A percentile compares a stretch with the other conserved stretches of the same genome.
Conservation (phyloP, 345 rosid genomes). For the Ricinus communis region DNA sequence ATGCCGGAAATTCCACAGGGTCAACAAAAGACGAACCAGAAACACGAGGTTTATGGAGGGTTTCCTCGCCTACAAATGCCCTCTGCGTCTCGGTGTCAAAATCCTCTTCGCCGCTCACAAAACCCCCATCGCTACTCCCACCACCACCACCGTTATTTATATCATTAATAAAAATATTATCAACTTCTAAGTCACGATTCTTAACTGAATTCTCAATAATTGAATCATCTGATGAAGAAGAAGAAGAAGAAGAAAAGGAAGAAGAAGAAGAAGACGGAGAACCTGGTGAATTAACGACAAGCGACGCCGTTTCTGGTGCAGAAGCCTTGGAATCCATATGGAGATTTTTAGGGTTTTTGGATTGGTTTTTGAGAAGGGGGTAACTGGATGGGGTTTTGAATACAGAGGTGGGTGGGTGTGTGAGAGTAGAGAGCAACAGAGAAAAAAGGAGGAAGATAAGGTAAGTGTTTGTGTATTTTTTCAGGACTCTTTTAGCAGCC, state of each 20-base stretch:
- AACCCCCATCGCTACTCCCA: slow-evolving; percentile 31
- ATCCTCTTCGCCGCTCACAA: slow-evolving; percentile 53
- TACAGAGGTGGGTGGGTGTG: not conserved
- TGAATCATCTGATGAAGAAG: slow-evolving; percentile 10
- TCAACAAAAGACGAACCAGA: slow-evolving; percentile 15
- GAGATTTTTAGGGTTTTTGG: not conserved
- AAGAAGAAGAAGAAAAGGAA: slow-evolving; percentile 19
- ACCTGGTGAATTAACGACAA: slow-evolving; percentile 48
- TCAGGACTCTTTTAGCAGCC: not conserved
- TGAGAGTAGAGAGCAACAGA: not conserved
- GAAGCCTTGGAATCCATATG: slow-evolving; percentile 51
- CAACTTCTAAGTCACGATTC: slow-evolving; percentile 6
- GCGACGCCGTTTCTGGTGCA: slow-evolving; percentile 35
- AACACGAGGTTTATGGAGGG: no score
- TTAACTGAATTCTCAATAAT: slow-evolving; percentile 26
- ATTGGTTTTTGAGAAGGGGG: no score
- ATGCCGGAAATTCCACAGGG: slow-evolving; percentile 26
- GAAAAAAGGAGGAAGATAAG: slow-evolving; percentile 11
- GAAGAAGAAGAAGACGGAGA: slow-evolving; percentile 22
- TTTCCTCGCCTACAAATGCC: slow-evolving; percentile 23
- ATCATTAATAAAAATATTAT: slow-evolving; percentile 26
- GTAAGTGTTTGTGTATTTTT: not conserved
- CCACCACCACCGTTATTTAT: not conserved
- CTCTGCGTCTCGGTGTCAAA: slow-evolving; percentile 36
- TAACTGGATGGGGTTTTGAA: slow-evolving; percentile 5